Evolutionary conservation across 306 rosid genomes (phyloP).

Genomic region (Spatholobus suberectus): DNA sequence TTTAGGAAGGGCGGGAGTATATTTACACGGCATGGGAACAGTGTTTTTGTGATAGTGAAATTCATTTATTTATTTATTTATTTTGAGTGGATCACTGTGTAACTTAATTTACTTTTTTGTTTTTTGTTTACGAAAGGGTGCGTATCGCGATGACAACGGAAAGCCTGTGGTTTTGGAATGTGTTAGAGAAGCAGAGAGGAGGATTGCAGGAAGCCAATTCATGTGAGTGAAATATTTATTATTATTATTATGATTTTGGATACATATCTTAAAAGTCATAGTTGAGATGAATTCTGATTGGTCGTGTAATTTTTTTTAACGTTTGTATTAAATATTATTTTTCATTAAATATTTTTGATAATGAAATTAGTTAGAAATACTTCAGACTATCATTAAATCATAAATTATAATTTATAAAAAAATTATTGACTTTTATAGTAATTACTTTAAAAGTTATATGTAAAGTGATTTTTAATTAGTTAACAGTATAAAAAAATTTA

Average conservation of each 20-base stretch:
- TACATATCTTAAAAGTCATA: too few species aligned
- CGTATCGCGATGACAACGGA: constrained; percentile 93
- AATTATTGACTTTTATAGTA: neutral
- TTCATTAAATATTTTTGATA: neutral
- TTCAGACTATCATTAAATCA: neutral
- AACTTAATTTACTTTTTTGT: neutral
- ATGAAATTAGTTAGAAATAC: neutral
- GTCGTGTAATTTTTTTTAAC: too few species aligned
- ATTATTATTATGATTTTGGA: neutral
- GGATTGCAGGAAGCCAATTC: constrained; percentile 74
- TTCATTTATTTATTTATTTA: neutral
- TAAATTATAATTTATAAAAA: neutral
- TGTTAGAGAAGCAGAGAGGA: constrained; percentile 95
- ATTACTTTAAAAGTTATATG: neutral
- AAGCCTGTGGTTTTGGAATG: constrained; percentile 90
- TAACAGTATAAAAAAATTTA: neutral
- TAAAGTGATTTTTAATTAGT: neutral
- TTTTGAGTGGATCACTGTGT: neutral
- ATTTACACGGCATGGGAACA: too few species aligned
- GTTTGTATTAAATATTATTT: neutral
- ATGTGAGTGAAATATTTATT: constrained; percentile 61
- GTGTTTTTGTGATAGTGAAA: neutral
- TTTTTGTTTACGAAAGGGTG: constrained; percentile 61
- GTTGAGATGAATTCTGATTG: too few species aligned
- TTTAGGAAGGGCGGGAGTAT: too few species aligned